Base-by-base conservation (phyloP, 495 filamentous ascomycete species). In the Sabuloglossum arenarium region DNA sequence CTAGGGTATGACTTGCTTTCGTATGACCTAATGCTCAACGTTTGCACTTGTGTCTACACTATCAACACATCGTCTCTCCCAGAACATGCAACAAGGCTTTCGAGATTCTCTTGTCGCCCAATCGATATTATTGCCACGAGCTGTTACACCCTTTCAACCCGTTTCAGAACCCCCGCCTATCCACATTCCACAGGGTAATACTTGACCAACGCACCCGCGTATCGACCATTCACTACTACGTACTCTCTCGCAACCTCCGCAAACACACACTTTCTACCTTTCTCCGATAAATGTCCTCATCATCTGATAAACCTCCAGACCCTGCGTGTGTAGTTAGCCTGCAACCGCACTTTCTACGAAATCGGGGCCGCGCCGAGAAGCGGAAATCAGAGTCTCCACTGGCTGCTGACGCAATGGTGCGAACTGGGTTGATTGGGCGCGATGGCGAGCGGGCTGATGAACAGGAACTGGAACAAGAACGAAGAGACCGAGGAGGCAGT, bases 181-280 rank as follows among this genome's bases (percentile, higher is more conserved):
- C 47, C 6, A 51, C 47, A 30, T 27, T 51, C 47, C 47, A 51
- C 47, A 51, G 47, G 47, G 47, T 51, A 23, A 51, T 51, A 51
- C 47, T 51, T 51, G 47, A 51, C 47, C 47, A 51, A 29, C 47
- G 47, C 47, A 51, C 47, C 47, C 47, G 28, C 47, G 24, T 51
- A 51, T 51, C 47, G 28, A 23, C 28, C 47, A 51, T 43, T 43
- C 39, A 43, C 16, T 23, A 43, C 39, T 21, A 49, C 16, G 28
- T 23, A 19, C 16, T 51, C 47, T 27, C 47, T 16, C 16, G 28
- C 47, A 21, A 29, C 24, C n/a, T 29, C 10, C n/a, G 47, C 47
- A 51, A 30, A 51, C 25, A 51, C n/a, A 51, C 3, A 12, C 12
- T 29, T 27, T 21, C 8, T 28, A 3, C 47, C 12, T 30, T 16